Base-by-base conservation (phyloP, 352 stramenopile species). In the Ophiocytium majus region DNA sequence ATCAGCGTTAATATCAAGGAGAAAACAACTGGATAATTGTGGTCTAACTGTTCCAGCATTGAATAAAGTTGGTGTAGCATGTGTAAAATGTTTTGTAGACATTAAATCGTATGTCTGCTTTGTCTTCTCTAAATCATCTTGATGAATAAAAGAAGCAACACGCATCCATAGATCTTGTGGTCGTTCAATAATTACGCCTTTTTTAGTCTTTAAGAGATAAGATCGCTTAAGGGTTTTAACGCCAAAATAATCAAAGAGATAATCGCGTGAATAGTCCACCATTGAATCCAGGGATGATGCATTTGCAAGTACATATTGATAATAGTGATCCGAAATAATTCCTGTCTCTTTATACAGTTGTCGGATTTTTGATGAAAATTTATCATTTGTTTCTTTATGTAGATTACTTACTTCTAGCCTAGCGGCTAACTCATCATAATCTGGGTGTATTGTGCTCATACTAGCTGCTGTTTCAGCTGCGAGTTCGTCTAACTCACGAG, bases 91-190 rank as follows among this genome's bases (percentile, higher is more conserved):
- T 88, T 94, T 94, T 64, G 97, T 91, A 0, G 92, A 97, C 90
- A 99, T 97, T 37, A 98, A 90, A 85, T 98, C 92, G 91, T 99
- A 99, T 19, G 97, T 99, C 89, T 99, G 93, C 9, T 99, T 89
- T 9, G 93, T 97, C 0, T 88, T 82, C 28, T 93, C 88, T 80
- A 99, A 97, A 91, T 99, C 92, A 9, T 92, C 82, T 90, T 97
- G 97, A 90, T 99, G 96, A 91, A 99, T 99, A 35, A 97, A 97
- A 0, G 99, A 85, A 0, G 96, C 91, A 19, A 98, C 95, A 66
- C 97, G 95, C 95, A 99, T 97, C 81, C 98, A 94, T 94, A 99
- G 97, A 85, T 99, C 95, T 91, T 99, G 97, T 0, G 97, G 97
- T 0, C 97, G 94, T 89, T 99, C 97, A 43, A 93, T 92, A 83